phyloP scores from a whole-genome alignment of 169 alveolate species.

The Perkinsus chesapeaki region DNA sequence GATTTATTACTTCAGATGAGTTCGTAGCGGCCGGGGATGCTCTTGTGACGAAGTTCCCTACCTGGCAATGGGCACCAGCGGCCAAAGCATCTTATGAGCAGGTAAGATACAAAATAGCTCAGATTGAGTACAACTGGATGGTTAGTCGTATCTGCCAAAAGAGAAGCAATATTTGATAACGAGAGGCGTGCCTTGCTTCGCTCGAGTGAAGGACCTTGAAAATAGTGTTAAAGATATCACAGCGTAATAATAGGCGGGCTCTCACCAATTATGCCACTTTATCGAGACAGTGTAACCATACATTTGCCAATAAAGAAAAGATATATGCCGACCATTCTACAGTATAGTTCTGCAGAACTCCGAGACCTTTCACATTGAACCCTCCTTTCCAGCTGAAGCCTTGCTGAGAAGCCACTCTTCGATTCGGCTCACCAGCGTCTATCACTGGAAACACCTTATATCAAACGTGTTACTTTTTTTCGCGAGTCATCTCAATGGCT shows the following conservation, averaged over 20 bases:
- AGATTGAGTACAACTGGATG: not conserved
- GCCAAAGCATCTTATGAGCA: not conserved
- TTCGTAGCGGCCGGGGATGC: slow-evolving; percentile 73
- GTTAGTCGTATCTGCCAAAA: slow-evolving; percentile 50
- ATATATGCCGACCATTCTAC: too few species aligned
- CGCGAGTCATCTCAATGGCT: too few species aligned
- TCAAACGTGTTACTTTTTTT: too few species aligned
- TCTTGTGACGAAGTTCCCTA: slow-evolving; percentile 61
- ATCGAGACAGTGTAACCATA: not conserved
- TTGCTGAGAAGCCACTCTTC: too few species aligned
- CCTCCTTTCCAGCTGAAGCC: too few species aligned
- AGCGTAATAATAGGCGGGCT: not conserved
- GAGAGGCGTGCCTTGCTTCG: slow-evolving; percentile 54
- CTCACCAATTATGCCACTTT: not conserved
- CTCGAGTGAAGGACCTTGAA: slow-evolving; percentile 50
- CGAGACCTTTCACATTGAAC: too few species aligned
- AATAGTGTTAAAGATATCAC: slow-evolving; percentile 14
- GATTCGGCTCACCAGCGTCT: too few species aligned
- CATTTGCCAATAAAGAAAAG: too few species aligned
- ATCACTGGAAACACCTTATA: too few species aligned
- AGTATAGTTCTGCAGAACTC: too few species aligned
- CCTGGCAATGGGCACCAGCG: slow-evolving; percentile 65
- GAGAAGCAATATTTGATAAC: slow-evolving; percentile 68
- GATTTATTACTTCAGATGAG: slow-evolving; percentile 52
- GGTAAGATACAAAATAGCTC: not conserved